phyloP scores from a whole-genome alignment of 495 filamentous ascomycete species.

The Elasticomyces elasticus region DNA sequence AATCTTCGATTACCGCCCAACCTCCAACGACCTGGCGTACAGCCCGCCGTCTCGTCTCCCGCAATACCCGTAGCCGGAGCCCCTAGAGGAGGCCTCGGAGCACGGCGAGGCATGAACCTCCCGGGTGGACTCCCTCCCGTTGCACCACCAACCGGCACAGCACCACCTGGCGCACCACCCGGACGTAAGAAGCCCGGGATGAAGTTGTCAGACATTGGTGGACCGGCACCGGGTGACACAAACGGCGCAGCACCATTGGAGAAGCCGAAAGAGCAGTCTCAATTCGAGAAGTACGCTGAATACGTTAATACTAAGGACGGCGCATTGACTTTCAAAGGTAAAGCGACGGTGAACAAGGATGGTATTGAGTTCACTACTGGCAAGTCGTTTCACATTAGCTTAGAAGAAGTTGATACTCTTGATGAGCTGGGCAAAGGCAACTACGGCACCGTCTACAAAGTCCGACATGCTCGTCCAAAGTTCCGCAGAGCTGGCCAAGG shows the following conservation, averaged over 20 bases:
- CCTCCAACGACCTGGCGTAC: conserved; percentile 21
- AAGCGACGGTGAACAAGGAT: conserved; percentile 74
- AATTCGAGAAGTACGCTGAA: conserved; percentile 84
- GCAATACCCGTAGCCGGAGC: conserved; percentile 25
- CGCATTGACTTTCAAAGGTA: conserved; percentile 85
- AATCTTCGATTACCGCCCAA: conserved; percentile 23
- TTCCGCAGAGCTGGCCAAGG: conserved; percentile 73
- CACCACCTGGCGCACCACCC: conserved; percentile 15
- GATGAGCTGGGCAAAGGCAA: conserved; percentile 97
- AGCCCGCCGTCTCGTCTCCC: conserved; percentile 29
- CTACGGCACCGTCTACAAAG: conserved; percentile 96
- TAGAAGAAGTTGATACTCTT: conserved; percentile 90
- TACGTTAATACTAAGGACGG: conserved; percentile 87
- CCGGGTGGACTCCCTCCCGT: conserved; percentile 33
- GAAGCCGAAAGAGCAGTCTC: conserved; percentile 42
- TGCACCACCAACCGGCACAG: conserved; percentile 9
- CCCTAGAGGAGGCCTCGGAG: conserved; percentile 38
- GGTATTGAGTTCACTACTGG: conserved; percentile 89
- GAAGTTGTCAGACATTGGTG: conserved; percentile 33
- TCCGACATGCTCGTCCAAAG: conserved; percentile 70
- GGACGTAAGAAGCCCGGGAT: conserved; percentile 28
- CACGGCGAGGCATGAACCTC: conserved; percentile 30
- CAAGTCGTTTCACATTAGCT: conserved; percentile 81
- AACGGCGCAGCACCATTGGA: conserved; percentile 5
- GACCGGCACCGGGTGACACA: conserved; percentile 2